These are phyloP conservation scores for Alternaria burnsii DNA, from an alignment of 2,329 filamentous ascomycete genomes.

Conservation along the genomic window DNA sequence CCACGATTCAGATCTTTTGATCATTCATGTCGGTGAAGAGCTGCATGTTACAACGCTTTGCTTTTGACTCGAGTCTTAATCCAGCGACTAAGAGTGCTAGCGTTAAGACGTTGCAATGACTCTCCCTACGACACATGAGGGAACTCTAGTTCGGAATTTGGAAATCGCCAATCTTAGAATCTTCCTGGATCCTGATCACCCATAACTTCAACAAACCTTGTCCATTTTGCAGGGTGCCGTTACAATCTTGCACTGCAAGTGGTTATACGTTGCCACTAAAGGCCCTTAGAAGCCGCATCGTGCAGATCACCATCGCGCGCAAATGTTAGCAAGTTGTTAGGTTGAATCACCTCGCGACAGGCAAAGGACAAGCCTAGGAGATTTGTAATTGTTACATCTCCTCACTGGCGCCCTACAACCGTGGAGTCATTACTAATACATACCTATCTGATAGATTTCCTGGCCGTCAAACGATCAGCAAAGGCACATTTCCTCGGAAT, in stretches of 20 bases:
- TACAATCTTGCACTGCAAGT: not conserved
- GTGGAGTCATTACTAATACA: not conserved
- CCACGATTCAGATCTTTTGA: not conserved
- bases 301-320: not conserved
- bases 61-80: not conserved
- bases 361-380: not conserved
- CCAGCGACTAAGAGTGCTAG: not conserved
- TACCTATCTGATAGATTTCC: not conserved
- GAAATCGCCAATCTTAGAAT: not conserved
- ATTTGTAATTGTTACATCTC: not conserved
- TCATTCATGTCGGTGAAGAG: not conserved
- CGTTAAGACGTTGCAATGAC: not conserved
- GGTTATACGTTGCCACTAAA: not conserved
- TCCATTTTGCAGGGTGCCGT: not conserved
- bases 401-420: not conserved
- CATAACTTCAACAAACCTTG: not conserved
- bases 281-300: no score
- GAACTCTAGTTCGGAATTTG: not conserved
- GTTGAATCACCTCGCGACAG: not conserved
- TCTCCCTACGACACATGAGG: not conserved
- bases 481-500: not conserved
- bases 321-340: not conserved
- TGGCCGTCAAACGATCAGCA: not conserved
- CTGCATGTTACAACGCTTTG: not conserved
- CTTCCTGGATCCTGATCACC: not conserved